These are phyloP conservation scores for Beauveria pseudobassiana DNA, from an alignment of 2,329 filamentous ascomycete genomes.

Conservation along the genomic window DNA sequence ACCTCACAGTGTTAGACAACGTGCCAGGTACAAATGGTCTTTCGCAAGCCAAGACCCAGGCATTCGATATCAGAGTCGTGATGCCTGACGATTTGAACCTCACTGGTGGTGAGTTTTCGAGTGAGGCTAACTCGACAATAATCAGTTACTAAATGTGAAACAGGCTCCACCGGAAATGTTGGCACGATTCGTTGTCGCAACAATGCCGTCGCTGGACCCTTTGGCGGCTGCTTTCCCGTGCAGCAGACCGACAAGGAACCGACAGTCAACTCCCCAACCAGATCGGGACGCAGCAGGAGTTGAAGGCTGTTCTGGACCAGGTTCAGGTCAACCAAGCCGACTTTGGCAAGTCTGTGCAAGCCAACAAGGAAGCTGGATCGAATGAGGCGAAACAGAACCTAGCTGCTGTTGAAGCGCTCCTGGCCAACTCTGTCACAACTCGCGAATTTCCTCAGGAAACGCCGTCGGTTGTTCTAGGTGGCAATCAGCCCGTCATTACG, in stretches of 20 bases:
- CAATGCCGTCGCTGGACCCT: constrained; percentile 48
- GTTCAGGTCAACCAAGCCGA: constrained; percentile 44
- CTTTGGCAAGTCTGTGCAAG: constrained; percentile 32
- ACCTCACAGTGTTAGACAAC: constrained; percentile 48
- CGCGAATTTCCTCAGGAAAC: constrained; percentile 27
- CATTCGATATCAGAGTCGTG: constrained; percentile 49
- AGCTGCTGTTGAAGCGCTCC: constrained; percentile 32
- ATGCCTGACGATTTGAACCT: constrained; percentile 44
- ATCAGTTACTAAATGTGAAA: neutral
- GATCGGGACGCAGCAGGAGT: constrained; percentile 38
- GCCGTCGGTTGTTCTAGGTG: constrained; percentile 18
- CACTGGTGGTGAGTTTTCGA: constrained; percentile 36
- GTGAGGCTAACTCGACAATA: too few species aligned
- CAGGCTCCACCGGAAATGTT: constrained; percentile 48
- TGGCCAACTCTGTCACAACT: constrained; percentile 23
- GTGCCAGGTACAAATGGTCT: constrained; percentile 51
- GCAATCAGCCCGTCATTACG: neutral
- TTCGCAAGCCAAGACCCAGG: constrained; percentile 45
- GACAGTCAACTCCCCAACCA: constrained; percentile 12
- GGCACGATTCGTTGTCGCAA: constrained; percentile 55
- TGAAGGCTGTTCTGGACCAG: constrained; percentile 39
- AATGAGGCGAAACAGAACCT: constrained; percentile 20
- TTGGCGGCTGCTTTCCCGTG: constrained; percentile 50
- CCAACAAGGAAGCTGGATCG: constrained; percentile 34
- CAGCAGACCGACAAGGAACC: constrained; percentile 22